phyloP scores from a whole-genome alignment of 2,329 filamentous ascomycete species.

The Claviceps quebecensis region DNA sequence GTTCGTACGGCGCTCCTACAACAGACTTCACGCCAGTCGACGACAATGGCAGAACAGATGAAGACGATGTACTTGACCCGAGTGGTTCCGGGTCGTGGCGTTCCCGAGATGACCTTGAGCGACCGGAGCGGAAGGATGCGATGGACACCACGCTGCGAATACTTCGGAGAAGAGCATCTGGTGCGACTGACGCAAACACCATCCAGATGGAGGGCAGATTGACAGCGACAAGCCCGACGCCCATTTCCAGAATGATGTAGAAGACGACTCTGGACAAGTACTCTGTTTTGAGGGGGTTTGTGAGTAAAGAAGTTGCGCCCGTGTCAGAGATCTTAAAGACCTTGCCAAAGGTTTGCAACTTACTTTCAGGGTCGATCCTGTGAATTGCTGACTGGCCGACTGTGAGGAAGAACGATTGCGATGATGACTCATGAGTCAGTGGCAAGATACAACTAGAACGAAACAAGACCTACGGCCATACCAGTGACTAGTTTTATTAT shows the following conservation, averaged over 20 bases:
- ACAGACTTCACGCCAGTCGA: background rate
- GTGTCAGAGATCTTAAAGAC: background rate
- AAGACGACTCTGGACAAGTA: constrained; percentile 3
- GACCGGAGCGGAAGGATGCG: constrained; percentile 1
- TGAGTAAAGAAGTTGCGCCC: background rate
- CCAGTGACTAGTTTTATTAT: background rate
- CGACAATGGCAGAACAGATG: background rate
- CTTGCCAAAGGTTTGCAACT: background rate
- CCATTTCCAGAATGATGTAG: constrained; percentile 5
- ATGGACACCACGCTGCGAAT: constrained; percentile 7
- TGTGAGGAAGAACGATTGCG: background rate
- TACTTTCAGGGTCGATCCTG: background rate
- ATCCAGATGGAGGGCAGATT: constrained; percentile 8
- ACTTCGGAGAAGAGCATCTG: constrained; percentile 7
- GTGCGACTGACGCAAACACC: constrained; percentile 4
- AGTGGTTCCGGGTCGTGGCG: background rate
- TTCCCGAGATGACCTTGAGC: background rate
- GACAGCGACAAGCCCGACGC: constrained; percentile 5
- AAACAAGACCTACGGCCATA: background rate
- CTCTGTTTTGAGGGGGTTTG: background rate
- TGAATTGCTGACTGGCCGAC: background rate
- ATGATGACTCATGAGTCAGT: background rate
- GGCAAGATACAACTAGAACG: background rate
- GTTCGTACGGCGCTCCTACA: background rate
- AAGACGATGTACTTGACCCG: background rate